Evolutionary conservation across 2,329 filamentous ascomycete genomes (phyloP), one percentile per base, ranked within the genome.

Genomic region (Sporothrix mexicana): DNA sequence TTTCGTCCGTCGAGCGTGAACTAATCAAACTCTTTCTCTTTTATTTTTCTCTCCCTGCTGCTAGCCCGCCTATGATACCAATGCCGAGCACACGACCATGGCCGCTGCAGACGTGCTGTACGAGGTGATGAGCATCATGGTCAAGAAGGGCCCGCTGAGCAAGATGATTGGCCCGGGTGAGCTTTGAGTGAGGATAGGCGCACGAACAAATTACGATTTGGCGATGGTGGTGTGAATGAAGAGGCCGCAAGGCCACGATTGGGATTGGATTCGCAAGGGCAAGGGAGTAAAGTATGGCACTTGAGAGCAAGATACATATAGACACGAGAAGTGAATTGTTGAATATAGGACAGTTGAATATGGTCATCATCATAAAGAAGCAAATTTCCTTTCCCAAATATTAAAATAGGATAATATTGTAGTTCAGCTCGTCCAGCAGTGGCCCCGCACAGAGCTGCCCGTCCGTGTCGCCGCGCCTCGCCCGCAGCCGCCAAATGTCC

Each of bases 101-200:
- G 90, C 90, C 0, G 90, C 90, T 2, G 90, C 90, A 4, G 81
- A 94, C 80, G 88, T 88, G 0, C 81, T 95, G 23, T 95, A 92
- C 78, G 92, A 95, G 81, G 88, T 95, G 66, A 92, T 94, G 88
- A 93, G 89, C 13, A 86, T 95, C 74, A 95, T 94, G 92, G 91
- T 94, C 17, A 93, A 94, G 86, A 90, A 90, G 77, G 92, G 92
- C 0, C 91, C 91, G 0, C 82, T 93, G 75, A 91, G 87, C 77
- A n/a, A 68, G 30, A 30, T 55, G 57, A 20, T 66, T 8, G 12
- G 2, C 5, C n/a, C 41, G 15, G 62, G 55, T 13, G 73, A 74
- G 55, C n/a, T 74, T 49, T 72, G 15, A 13, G 23, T n/a, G 4
- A 45, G 20, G 20, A 17, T 43, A 30, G 30, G 3, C 10, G 3